Evolutionary conservation across 2,329 filamentous ascomycete species (phyloP).

Genomic region (Venturia oleaginea): DNA sequence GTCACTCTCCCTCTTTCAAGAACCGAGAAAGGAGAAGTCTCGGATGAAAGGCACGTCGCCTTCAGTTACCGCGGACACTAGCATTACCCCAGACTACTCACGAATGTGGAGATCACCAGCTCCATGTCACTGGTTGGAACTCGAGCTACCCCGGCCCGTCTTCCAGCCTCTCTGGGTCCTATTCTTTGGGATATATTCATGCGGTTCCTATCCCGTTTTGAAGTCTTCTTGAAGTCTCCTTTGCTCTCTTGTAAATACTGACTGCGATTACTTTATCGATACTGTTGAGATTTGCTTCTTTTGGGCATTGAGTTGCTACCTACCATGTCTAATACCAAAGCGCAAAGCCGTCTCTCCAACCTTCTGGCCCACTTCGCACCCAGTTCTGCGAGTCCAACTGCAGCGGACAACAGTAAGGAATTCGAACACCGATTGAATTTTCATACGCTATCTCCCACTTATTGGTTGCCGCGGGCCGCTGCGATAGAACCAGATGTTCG

Average conservation of each 20-base stretch:
- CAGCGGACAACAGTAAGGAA: conserved; percentile 32
- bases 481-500: conserved; percentile 70
- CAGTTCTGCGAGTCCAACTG: conserved; percentile 22
- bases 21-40: conserved; percentile 1
- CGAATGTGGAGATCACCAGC: not conserved
- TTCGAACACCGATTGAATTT: conserved; percentile 48
- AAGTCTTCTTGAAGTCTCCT: not conserved
- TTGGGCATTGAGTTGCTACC: not conserved
- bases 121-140: not conserved
- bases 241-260: not conserved
- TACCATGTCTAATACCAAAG: not conserved
- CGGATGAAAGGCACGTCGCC: not conserved
- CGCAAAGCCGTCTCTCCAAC: conserved; percentile 9
- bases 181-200: not conserved
- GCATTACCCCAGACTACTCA: not conserved
- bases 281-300: not conserved
- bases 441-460: conserved; percentile 76
- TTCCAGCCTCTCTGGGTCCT: not conserved
- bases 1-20: not conserved
- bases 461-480: conserved; percentile 78
- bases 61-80: not conserved
- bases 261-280: not conserved
- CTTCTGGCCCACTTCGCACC: conserved; percentile 38
- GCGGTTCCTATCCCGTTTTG: not conserved
- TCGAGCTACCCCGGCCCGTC: not conserved